Evolutionary conservation across 225 moss, liverwort and hornwort species (phyloP), one percentile per base, ranked within the genome.

Genomic region (Ulota crispa): DNA sequence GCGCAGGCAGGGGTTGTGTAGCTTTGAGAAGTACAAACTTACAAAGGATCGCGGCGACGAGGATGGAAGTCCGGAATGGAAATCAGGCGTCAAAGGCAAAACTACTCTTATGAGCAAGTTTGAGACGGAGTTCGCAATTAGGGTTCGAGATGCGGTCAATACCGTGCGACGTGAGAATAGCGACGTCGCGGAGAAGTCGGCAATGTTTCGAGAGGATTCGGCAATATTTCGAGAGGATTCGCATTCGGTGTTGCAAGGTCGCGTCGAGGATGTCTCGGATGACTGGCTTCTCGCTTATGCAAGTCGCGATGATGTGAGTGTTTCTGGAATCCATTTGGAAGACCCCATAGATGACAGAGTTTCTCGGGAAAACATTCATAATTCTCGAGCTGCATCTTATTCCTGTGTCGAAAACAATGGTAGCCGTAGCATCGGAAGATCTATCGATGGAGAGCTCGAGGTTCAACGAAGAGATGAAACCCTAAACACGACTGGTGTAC

Each of bases 1-100:
- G 2, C 73, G 71, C 15, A 73, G 42, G 31, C 37, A 82, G 21
- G 86, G 84, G 15, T 62, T 90, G 75, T 82, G 73, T 71, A 88
- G 82, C 55, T 90, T 90, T 56, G 91, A 89, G 84, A 89, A 89
- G 52, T 83, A 75, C 2, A 83, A 85, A 81, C 82, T 91, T 4
- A 42, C 34, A 21, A 83, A 81, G 65, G 78, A 78, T 24, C 45
- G 6, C 2, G 75, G 66, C 4, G 56, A 0, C n/a, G 52, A 28
- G 6, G 34, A 12, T 18, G 28, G 20, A 37, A 4, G 9, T 45
- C 75, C 70, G 39, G 85, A 83, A 62, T 91, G 88, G 88, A 89
- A 80, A 60, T 43, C 88, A 12, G 83, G 91, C 13, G 80, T 45
- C 7, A 87, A 89, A 60, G 88, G 75, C 32, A 89, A 84, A 37